Percentiles rank a stretch among this genome's conserved stretches.
Evolutionary conservation across 441 rosid species (phyloP).

Genomic region (California macrophylla): DNA sequence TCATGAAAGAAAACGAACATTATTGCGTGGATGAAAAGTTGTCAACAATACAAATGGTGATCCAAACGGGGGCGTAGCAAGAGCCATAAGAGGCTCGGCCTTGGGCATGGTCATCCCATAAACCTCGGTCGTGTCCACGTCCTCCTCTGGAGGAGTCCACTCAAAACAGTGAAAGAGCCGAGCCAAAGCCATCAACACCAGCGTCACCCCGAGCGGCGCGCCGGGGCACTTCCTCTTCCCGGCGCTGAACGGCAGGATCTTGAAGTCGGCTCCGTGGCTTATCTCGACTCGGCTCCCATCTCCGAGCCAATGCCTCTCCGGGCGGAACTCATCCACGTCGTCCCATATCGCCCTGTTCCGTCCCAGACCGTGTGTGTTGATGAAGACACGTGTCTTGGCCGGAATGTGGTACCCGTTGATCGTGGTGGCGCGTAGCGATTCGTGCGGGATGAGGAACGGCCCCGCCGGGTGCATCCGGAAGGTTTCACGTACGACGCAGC

Average conservation of each 20-base stretch:
- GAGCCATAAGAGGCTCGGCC: conserved; percentile 50
- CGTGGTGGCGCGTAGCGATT: conserved; percentile 53
- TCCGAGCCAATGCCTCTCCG: conserved; percentile 59
- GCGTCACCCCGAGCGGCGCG: conserved; percentile 72
- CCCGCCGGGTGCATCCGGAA: conserved; percentile 94
- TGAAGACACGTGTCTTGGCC: conserved; percentile 70
- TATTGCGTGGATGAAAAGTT: too few relatives aligned
- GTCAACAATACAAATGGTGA: conserved; percentile 30
- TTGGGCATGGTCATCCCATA: conserved; percentile 97
- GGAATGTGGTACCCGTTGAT: conserved; percentile 68
- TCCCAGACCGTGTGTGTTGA: conserved; percentile 81
- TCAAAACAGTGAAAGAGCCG: conserved; percentile 74
- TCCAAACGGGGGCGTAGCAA: conserved; percentile 54
- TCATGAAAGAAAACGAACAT: too few relatives aligned
- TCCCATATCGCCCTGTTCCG: conserved; percentile 60
- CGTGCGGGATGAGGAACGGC: conserved; percentile 80
- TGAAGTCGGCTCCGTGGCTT: conserved; percentile 79
- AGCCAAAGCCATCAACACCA: conserved; percentile 79
- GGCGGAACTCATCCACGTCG: conserved; percentile 56
- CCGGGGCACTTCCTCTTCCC: conserved; percentile 92
- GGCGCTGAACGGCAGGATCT: conserved; percentile 73
- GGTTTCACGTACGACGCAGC: conserved; percentile 84
- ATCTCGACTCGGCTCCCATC: conserved; percentile 71
- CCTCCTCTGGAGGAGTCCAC: conserved; percentile 48
- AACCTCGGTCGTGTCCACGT: conserved; percentile 51